Conservation (phyloP, 2,329 filamentous ascomycete genomes). For the Ceratocystis papillata region DNA sequence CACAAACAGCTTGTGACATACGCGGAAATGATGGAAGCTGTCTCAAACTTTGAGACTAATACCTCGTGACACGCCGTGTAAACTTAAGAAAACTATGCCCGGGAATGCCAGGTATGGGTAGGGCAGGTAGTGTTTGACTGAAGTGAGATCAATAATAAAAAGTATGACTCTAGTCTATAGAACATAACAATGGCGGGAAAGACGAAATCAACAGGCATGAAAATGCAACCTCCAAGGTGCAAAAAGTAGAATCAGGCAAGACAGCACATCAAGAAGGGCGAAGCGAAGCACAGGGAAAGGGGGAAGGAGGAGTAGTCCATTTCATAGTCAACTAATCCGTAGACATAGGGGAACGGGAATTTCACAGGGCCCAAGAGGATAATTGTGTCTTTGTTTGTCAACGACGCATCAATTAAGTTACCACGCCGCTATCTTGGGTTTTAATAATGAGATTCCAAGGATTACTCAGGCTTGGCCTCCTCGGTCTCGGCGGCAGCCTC, state of each 20-base stretch:
- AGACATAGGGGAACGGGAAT: slow-evolving; percentile 25
- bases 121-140: neutral
- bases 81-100: slow-evolving; percentile 10
- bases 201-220: slow-evolving; percentile 24
- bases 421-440: slow-evolving; percentile 32
- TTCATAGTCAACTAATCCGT: slow-evolving; percentile 8
- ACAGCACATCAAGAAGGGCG: neutral
- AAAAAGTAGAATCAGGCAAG: neutral
- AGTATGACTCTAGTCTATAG: slow-evolving; percentile 8
- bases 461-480: slow-evolving; percentile 62
- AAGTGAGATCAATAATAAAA: slow-evolving; percentile 23
- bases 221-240: neutral
- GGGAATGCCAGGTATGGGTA: neutral
- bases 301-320: neutral
- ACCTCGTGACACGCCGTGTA: neutral
- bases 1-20: neutral
- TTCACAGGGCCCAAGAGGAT: neutral
- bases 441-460: slow-evolving; percentile 34
- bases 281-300: neutral
- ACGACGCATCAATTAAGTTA: slow-evolving; percentile 27
- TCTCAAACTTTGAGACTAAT: neutral
- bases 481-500: slow-evolving; percentile 44
- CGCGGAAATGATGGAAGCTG: neutral
- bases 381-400: slow-evolving; percentile 4
- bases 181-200: slow-evolving; percentile 8